A percentile compares a stretch with the other conserved stretches of the same genome.
Conservation (phyloP, 2,329 filamentous ascomycete species). For the Phyllosticta citrichinensis region DNA sequence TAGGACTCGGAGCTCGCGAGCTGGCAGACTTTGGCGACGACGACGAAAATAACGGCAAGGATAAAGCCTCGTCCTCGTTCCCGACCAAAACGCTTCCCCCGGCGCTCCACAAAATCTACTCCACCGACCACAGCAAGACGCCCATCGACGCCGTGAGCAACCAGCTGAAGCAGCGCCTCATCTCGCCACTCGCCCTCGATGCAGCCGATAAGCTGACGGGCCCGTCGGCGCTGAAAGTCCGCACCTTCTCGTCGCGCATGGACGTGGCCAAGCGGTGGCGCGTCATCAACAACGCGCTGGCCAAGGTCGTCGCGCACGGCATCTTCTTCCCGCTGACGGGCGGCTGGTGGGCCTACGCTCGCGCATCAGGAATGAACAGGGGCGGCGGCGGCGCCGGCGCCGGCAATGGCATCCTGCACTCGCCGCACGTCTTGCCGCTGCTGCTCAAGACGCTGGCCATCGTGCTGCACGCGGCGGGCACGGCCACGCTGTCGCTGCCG, state of each 20-base stretch:
- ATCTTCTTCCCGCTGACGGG: slow-evolving; percentile 85
- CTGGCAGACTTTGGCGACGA: slow-evolving; percentile 63
- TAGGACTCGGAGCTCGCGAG: slow-evolving; percentile 76
- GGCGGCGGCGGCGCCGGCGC: slow-evolving; percentile 8
- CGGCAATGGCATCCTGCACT: slow-evolving; percentile 48
- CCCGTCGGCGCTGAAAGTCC: slow-evolving; percentile 76
- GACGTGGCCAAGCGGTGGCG: slow-evolving; percentile 50
- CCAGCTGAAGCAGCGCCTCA: slow-evolving; percentile 59
- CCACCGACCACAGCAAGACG: slow-evolving; percentile 31
- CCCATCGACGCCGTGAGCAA: slow-evolving; percentile 60
- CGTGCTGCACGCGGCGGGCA: slow-evolving; percentile 72
- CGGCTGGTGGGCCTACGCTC: slow-evolving; percentile 59
- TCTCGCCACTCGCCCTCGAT: slow-evolving; percentile 70
- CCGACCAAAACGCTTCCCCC: slow-evolving; percentile 71
- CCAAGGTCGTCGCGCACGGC: slow-evolving; percentile 59
- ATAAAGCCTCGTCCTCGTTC: slow-evolving; percentile 41
- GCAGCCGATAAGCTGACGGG: slow-evolving; percentile 73
- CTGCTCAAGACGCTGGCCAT: slow-evolving; percentile 82
- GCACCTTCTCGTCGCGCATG: slow-evolving; percentile 76
- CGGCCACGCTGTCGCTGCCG: slow-evolving; percentile 63
- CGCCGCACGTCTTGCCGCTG: slow-evolving; percentile 64
- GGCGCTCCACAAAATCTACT: slow-evolving; percentile 63
- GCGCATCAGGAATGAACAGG: slow-evolving; percentile 31
- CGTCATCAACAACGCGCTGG: slow-evolving; percentile 62
- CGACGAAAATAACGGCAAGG: slow-evolving; percentile 34